Evolutionary conservation across 2,329 filamentous ascomycete genomes (phyloP), one percentile per base, ranked within the genome.

Genomic region (Trichophyton simii): DNA sequence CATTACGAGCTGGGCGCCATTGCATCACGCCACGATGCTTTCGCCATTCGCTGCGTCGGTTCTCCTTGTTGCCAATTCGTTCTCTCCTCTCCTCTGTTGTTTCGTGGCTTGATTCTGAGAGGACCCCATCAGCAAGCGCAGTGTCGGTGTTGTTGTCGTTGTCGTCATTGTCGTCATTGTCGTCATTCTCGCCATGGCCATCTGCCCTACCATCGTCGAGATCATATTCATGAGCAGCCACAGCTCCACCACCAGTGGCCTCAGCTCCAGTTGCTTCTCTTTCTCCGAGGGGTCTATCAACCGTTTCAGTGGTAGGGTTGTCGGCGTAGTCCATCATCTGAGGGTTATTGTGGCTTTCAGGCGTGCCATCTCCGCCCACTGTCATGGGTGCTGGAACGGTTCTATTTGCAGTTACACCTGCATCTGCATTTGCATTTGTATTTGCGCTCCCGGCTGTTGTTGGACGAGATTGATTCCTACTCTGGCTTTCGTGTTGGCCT

Each of bases 11-110:
- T 0, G 92, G 91, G 69, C 86, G 88, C 91, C 91, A 97, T 73
- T 97, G 92, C 89, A 96, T 95, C 70, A 96, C 69, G 0, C 92
- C 92, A 9, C 91, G 82, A 67, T 96, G 91, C 75, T 91, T 90
- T 0, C 91, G 83, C 72, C 91, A 87, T 71, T 96, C 80, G 38
- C 72, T 76, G 55, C 75, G 73, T 63, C 72, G 73, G 59, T 74
- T 75, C 9, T 71, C 72, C 63, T 69, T 72, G 38, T 75, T 72
- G 2, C 69, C 70, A 11, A 62, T 58, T 31, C 65, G 63, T 7
- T 65, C 58, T 5, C 57, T 64, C 36, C 65, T 65, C 11, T 65
- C 64, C 20, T 65, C 65, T 1, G 44, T 59, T 6, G 66, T 66
- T 61, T 64, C 62, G n/a, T 62, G 59, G 50, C 57, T 59, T 28